Evolutionary conservation across 164 flowering plant species (phyloP).

Genomic region (Cinnamomum chago): DNA sequence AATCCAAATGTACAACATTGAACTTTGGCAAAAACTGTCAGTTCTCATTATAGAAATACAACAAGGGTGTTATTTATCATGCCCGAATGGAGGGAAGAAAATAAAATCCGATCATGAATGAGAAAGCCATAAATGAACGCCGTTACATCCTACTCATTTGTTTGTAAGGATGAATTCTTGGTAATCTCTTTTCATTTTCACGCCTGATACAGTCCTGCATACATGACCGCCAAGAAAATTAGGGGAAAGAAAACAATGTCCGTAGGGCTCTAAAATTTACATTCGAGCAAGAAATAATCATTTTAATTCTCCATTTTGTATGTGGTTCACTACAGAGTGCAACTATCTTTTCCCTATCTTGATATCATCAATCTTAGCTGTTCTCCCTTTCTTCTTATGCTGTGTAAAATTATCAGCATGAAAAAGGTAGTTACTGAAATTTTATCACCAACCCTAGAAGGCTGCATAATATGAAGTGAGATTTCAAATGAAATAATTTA

Average conservation of each 20-base stretch:
- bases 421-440: no score
- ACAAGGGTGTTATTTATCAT: conserved; percentile 17
- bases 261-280: not conserved
- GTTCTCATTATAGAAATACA: not conserved
- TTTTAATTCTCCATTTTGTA: not conserved
- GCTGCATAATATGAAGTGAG: no score
- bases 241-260: not conserved
- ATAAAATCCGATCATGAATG: conserved; percentile 28
- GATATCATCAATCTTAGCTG: no score
- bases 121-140: not conserved
- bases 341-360: not conserved
- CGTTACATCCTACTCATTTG: conserved; percentile 39
- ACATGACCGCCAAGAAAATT: conserved; percentile 4
- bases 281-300: not conserved
- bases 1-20: conserved; percentile 1
- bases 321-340: not conserved
- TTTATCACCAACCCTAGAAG: no score
- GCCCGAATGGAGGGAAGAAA: conserved; percentile 23
- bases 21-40: not conserved
- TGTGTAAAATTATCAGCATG: no score
- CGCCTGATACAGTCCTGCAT: conserved; percentile 89
- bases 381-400: no score
- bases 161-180: conserved; percentile 75
- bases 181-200: conserved; percentile 98
- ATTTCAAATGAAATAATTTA: no score